Conservation (phyloP, 192 early-diverging fungal genomes). For the Podila horticola region DNA sequence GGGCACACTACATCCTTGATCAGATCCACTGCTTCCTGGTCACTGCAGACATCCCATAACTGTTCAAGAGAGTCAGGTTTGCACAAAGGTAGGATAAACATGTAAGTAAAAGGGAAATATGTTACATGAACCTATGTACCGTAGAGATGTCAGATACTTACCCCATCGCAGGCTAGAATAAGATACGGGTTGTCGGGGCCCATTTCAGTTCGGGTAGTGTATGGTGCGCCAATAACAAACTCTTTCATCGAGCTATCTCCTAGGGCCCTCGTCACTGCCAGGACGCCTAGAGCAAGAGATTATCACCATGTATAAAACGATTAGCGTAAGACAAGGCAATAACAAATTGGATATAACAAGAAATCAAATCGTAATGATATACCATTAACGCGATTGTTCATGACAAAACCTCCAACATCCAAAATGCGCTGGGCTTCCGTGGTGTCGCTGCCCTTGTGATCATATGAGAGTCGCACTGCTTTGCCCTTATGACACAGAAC, state of each 20-base stretch:
- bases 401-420: constrained; percentile 95
- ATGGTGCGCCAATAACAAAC: constrained; percentile 94
- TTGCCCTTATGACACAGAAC: constrained; percentile 87
- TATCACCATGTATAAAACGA: background rate
- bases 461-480: constrained; percentile 92
- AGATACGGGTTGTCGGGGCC: constrained; percentile 78
- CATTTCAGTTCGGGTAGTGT: constrained; percentile 92
- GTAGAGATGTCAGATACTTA: constrained; percentile 52
- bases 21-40: constrained; percentile 92
- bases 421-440: constrained; percentile 90
- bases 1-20: constrained; percentile 81
- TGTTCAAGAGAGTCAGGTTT: constrained; percentile 25
- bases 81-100: background rate
- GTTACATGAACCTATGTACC: too few relatives aligned
- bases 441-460: constrained; percentile 97
- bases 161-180: constrained; percentile 98
- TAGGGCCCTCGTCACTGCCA: constrained; percentile 95
- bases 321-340: background rate
- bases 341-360: background rate
- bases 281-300: constrained; percentile 67
- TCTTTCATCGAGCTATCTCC: constrained; percentile 98
- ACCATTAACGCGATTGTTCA: constrained; percentile 99
- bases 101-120: background rate
- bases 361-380: constrained; percentile 2
- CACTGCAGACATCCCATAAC: constrained; percentile 95